Base-by-base conservation (phyloP, 2,329 filamentous ascomycete species). In the Monosporascus sp. region DNA sequence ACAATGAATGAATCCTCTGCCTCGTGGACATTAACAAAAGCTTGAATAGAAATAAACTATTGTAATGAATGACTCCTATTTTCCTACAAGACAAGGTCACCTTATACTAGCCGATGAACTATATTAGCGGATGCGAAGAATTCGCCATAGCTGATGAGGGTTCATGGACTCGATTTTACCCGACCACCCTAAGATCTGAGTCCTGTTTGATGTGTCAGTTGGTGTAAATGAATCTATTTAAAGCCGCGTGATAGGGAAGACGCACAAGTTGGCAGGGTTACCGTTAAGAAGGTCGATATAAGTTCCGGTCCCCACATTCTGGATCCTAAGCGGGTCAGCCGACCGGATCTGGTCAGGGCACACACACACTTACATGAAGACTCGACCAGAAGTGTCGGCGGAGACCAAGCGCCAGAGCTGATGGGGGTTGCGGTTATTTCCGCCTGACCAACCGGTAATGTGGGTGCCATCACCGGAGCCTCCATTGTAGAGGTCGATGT, bases 351-450 rank as follows among this genome's bases (percentile, higher is more conserved):
- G 22, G 31, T 27, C 14, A 45, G 37, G 15, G 8, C 11, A 18
- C 6, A 15, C 6, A 9, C 3, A 52, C 45, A 3, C 24, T 24
- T 51, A 53, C 53, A 44, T 44, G 22, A 52, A 44, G 7, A 55
- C 50, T n/a, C 27, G 41, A 41, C 41, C 47, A 5, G 31, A 22
- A 27, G 24, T 11, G 45, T 52, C 50, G 27, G 53, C 53, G 31
- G 50, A 48, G 51, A 55, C 47, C 22, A 55, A 18, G n/a, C 27
- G 37, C 53, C 53, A 55, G 27, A 52, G 47, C 48, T 55, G 53
- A 18, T 52, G 35, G 1, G 8, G 1, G 44, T 55, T 51, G n/a
- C 18, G 35, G 22, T 53, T 55, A 6, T 48, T n/a, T 6, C 24
- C 24, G 15, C 47, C 53, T 7, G 11, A 15, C 50, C 51, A 55